These are phyloP conservation scores for Colletotrichum sp. DNA, from an alignment of 2,329 filamentous ascomycete species.

Conservation along the genomic window DNA sequence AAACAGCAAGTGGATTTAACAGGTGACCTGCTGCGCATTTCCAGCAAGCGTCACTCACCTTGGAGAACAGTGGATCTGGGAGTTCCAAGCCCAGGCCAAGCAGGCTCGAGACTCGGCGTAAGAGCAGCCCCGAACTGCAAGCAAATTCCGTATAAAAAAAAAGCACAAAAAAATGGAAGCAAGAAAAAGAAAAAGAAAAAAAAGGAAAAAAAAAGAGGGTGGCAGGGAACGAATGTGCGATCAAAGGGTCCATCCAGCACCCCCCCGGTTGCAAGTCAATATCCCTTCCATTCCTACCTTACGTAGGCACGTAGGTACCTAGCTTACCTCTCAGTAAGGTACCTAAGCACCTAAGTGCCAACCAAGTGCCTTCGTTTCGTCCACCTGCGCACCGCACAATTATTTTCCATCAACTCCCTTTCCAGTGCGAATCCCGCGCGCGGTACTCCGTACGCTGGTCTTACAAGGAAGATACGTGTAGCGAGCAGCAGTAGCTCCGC, in stretches of 20 bases:
- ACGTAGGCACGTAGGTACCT: neutral
- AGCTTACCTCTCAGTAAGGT: neutral
- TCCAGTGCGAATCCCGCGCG: neutral
- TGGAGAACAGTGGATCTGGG: neutral
- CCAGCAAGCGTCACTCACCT: neutral
- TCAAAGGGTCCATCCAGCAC: neutral
- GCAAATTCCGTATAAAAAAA: neutral
- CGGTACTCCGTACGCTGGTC: neutral
- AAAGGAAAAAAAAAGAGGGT: neutral
- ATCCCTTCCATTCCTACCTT: neutral
- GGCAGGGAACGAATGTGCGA: neutral
- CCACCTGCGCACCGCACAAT: neutral
- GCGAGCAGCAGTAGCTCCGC: constrained; percentile 7
- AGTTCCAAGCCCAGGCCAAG: neutral
- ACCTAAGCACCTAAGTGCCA: neutral
- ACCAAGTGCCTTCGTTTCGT: neutral
- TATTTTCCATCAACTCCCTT: neutral
- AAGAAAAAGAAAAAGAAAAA: neutral
- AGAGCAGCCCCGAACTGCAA: neutral
- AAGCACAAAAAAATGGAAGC: neutral
- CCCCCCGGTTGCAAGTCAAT: neutral
- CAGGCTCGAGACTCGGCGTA: neutral
- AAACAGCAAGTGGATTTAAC: neutral
- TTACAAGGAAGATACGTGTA: constrained; percentile 1
- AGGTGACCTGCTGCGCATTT: neutral